These are phyloP conservation scores for Linnemannia zychae DNA, from an alignment of 192 early-diverging fungal genomes.

Conservation along the genomic window DNA sequence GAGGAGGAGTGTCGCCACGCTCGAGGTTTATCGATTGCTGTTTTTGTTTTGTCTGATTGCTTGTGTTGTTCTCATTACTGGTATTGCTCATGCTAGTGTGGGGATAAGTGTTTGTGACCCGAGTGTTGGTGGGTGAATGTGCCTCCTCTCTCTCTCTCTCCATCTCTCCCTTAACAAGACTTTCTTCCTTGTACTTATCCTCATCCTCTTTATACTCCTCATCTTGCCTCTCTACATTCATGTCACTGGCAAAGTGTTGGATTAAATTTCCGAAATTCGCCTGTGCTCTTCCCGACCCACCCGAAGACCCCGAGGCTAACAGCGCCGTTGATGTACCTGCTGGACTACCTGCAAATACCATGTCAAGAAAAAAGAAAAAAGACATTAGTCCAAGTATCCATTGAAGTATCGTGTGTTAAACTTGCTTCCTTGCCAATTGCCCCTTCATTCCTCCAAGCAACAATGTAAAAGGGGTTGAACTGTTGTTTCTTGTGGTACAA, in stretches of 20 bases:
- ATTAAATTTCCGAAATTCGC: constrained; percentile 37
- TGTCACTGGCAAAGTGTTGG: neutral
- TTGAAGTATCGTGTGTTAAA: neutral
- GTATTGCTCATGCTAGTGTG: neutral
- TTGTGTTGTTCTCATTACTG: neutral
- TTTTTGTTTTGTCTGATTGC: neutral
- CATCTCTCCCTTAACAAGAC: neutral
- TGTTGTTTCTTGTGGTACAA: neutral
- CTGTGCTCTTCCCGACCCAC: constrained; percentile 10
- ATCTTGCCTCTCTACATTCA: neutral
- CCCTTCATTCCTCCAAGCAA: neutral
- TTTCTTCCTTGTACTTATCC: neutral
- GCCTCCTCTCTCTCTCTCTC: neutral
- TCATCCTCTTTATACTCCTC: neutral
- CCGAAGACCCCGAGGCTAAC: neutral
- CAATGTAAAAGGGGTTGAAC: neutral
- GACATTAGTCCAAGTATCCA: neutral
- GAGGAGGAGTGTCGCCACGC: neutral
- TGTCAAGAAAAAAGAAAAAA: neutral
- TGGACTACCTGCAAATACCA: neutral
- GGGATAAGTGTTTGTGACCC: neutral
- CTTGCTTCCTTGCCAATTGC: too few species aligned
- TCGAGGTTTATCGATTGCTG: neutral
- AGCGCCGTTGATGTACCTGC: neutral
- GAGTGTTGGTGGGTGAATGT: neutral